These are phyloP conservation scores for Rhizopus stolonifer DNA, from an alignment of 371 early-diverging fungal species.

Conservation along the genomic window DNA sequence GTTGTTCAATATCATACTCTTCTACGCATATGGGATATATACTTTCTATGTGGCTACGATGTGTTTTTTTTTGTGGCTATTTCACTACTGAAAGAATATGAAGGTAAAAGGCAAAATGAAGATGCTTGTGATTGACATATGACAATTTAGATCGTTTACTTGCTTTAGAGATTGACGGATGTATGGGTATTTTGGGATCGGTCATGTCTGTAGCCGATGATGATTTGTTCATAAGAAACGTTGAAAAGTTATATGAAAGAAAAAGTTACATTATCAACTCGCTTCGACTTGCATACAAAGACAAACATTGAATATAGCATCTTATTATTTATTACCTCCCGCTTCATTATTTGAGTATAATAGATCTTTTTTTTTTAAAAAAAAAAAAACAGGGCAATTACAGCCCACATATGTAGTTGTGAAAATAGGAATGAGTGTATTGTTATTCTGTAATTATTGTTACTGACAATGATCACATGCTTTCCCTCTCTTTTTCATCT, in stretches of 20 bases:
- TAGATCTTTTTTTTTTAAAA: too few relatives aligned
- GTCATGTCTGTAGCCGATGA: conserved; percentile 57
- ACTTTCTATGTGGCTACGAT: conserved; percentile 60
- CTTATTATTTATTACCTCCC: too few relatives aligned
- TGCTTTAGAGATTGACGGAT: conserved; percentile 48
- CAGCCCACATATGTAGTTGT: too few relatives aligned
- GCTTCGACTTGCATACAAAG: conserved; percentile 22
- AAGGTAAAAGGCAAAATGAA: conserved; percentile 37
- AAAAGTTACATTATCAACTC: conserved; percentile 5
- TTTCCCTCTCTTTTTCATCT: too few relatives aligned
- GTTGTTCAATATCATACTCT: conserved; percentile 58
- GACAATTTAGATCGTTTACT: conserved; percentile 35
- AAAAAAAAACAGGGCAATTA: too few relatives aligned
- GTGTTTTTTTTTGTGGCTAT: conserved; percentile 59
- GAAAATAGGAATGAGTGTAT: too few relatives aligned
- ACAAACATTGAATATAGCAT: background rate
- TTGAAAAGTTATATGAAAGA: conserved; percentile 39
- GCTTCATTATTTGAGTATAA: too few relatives aligned
- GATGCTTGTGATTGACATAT: background rate
- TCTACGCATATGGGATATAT: conserved; percentile 63
- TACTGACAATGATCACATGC: too few relatives aligned
- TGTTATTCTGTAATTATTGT: too few relatives aligned
- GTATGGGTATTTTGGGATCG: conserved; percentile 52
- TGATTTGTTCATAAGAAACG: conserved; percentile 43
- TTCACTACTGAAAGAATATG: conserved; percentile 51